Conservation (phyloP, 768 basidiomycete genomes). For the Boletus rubescentipes region DNA sequence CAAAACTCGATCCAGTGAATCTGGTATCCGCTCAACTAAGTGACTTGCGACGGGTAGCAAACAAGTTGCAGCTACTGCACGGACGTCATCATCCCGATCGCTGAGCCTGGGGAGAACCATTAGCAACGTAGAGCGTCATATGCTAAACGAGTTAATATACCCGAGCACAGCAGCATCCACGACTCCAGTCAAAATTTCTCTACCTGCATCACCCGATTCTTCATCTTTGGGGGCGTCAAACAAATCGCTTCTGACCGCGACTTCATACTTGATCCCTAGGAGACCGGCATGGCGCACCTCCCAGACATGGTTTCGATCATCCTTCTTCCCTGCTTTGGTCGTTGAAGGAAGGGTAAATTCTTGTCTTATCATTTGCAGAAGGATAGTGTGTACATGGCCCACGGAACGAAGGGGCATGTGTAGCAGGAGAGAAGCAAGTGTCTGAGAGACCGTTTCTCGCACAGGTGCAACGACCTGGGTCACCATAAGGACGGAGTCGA, state of each 20-base stretch:
- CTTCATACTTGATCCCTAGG: slow-evolving; percentile 96
- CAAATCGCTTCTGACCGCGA: slow-evolving; percentile 87
- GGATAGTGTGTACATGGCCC: slow-evolving; percentile 73
- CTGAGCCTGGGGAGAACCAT: slow-evolving; percentile 56
- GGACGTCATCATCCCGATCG: slow-evolving; percentile 94
- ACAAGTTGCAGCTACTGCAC: slow-evolving; percentile 91
- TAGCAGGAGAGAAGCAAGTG: slow-evolving; percentile 82
- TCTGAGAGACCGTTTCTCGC: slow-evolving; percentile 93
- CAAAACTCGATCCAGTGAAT: slow-evolving; percentile 70
- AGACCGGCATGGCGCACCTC: slow-evolving; percentile 98
- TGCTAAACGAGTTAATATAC: slow-evolving; percentile 38
- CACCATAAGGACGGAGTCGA: neutral
- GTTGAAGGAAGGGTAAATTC: slow-evolving; percentile 56
- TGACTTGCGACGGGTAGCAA: slow-evolving; percentile 82
- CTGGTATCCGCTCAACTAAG: slow-evolving; percentile 73
- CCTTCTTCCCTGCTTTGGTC: slow-evolving; percentile 33
- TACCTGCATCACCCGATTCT: slow-evolving; percentile 42
- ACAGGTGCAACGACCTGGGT: slow-evolving; percentile 90
- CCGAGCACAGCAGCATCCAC: slow-evolving; percentile 91
- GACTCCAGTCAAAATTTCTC: slow-evolving; percentile 69
- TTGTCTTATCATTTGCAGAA: slow-evolving; percentile 94
- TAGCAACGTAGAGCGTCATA: neutral
- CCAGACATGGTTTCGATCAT: slow-evolving; percentile 71
- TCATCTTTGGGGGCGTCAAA: slow-evolving; percentile 46
- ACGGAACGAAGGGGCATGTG: slow-evolving; percentile 86